Percentiles rank a stretch among this genome's conserved stretches.
These are phyloP conservation scores for Candida yuanshanica DNA, from an alignment of 805 yeast species.

Conservation along the genomic window DNA sequence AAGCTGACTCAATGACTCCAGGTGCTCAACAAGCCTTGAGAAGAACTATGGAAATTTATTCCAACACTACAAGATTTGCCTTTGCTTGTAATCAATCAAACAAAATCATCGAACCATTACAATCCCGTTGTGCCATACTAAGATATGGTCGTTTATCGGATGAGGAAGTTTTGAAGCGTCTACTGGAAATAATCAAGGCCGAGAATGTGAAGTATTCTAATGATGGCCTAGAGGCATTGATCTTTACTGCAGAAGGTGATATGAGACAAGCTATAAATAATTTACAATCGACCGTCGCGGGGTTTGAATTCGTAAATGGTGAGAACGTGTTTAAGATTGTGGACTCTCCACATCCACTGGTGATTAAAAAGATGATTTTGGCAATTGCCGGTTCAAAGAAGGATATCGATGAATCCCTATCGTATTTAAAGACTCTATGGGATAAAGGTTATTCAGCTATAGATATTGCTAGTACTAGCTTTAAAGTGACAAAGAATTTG, in stretches of 20 bases:
- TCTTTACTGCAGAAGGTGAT: constrained; percentile 96
- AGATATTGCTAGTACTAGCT: constrained; percentile 86
- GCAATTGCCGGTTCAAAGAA: constrained; percentile 32
- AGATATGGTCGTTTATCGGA: constrained; percentile 78
- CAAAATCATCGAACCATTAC: constrained; percentile 94
- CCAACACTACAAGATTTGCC: constrained; percentile 96
- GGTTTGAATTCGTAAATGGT: constrained; percentile 86
- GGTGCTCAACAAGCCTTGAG: constrained; percentile 95
- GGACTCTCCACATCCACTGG: constrained; percentile 92
- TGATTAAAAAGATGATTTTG: constrained; percentile 66
- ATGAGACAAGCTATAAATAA: constrained; percentile 98
- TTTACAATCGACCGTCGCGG: constrained; percentile 89
- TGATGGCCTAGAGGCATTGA: constrained; percentile 88
- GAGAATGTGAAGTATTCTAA: constrained; percentile 77
- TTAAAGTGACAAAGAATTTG: constrained; percentile 77
- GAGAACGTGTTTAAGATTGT: constrained; percentile 93
- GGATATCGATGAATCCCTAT: constrained; percentile 61
- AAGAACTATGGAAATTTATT: constrained; percentile 91
- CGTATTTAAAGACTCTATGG: constrained; percentile 68
- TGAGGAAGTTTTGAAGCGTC: constrained; percentile 74
- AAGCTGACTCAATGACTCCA: constrained; percentile 95
- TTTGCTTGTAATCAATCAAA: constrained; percentile 94
- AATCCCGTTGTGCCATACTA: constrained; percentile 92
- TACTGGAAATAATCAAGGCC: constrained; percentile 59
- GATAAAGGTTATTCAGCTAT: constrained; percentile 87